Conservation (phyloP, 2,329 filamentous ascomycete genomes). For the Exophiala xenobiotica region DNA sequence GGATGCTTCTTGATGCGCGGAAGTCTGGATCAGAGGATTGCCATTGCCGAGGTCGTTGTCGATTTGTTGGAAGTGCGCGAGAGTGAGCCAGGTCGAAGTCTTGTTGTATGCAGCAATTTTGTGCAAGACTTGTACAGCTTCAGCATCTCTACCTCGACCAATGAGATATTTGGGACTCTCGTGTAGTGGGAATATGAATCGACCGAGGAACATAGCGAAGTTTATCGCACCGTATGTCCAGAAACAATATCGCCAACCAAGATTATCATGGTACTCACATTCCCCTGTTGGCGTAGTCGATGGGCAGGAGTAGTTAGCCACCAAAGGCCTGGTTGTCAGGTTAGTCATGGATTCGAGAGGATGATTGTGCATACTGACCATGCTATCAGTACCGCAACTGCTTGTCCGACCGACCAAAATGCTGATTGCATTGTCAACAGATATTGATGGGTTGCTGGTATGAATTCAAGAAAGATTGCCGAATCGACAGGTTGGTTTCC, state of each 20-base stretch:
- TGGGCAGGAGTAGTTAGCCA: slow-evolving; percentile 63
- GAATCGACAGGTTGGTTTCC: slow-evolving; percentile 33
- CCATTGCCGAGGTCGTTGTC: slow-evolving; percentile 22
- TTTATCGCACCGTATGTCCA: slow-evolving; percentile 67
- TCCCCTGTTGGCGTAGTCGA: slow-evolving; percentile 30
- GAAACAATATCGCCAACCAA: slow-evolving; percentile 73
- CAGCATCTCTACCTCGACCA: slow-evolving; percentile 67
- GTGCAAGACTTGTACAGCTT: slow-evolving; percentile 68
- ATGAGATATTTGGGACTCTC: slow-evolving; percentile 76
- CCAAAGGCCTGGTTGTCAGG: no score
- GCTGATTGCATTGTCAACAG: slow-evolving; percentile 42
- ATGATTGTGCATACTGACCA: no score
- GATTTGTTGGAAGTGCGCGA: slow-evolving; percentile 36
- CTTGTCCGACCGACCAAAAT: slow-evolving; percentile 34
- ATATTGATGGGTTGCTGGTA: slow-evolving; percentile 61
- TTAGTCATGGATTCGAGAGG: no score
- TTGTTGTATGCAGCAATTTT: slow-evolving; percentile 69
- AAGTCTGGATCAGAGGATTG: background rate
- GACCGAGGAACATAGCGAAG: slow-evolving; percentile 65
- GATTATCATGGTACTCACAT: slow-evolving; percentile 52
- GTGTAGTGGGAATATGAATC: slow-evolving; percentile 66
- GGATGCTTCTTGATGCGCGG: slow-evolving; percentile 29
- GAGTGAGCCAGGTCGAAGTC: slow-evolving; percentile 42
- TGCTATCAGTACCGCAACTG: slow-evolving; percentile 51
- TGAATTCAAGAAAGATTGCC: slow-evolving; percentile 57